Base-by-base conservation (phyloP, 495 filamentous ascomycete genomes). In the Penicillium flavigenum region DNA sequence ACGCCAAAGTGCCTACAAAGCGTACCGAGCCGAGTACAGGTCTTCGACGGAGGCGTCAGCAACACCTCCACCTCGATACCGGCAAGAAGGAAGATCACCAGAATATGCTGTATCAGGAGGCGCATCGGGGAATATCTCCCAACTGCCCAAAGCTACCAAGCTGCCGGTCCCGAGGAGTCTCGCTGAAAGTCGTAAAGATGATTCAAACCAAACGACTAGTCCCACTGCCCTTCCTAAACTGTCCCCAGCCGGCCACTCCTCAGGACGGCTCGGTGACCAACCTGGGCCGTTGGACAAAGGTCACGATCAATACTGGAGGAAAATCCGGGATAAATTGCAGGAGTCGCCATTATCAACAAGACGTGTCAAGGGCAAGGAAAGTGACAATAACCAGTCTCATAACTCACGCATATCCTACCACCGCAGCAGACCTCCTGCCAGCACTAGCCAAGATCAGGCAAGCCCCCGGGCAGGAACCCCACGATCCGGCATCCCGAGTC, bases 261-360 rank as follows among this genome's bases (percentile, higher is more conserved):
- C 56, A 1, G 51, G 54, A 22, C 54, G 53, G 22, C 65, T 64
- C 10, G 59, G 44, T 45, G 59, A 46, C 14, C 60, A 62, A 26
- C 56, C 68, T 20, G 61, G 56, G 42, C 31, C 60, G 3, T 54
- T 59, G 5, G 63, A 61, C 2, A 64, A 66, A 19, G 63, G 71
- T 10, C 67, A 66, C 12, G 70, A 73, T 8, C 68, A 65, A 43
- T 65, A 68, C 43, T 71, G 69, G 71, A 63, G 47, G 8, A 77
- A 67, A 47, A 44, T 73, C 2, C 60, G 63, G 20, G 70, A 69
- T 32, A 72, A 51, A 47, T 63, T 65, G 27, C 66, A 73, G 3
- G 72, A 72, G 1, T 68, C 66, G 1, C 69, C 65, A 2, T 29
- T 63, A 2, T 51, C 63, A 7, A 48, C 57, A n/a, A 31, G 59